Conservation (phyloP, 1,284 basidiomycete species). For the Phylloporus sp. region DNA sequence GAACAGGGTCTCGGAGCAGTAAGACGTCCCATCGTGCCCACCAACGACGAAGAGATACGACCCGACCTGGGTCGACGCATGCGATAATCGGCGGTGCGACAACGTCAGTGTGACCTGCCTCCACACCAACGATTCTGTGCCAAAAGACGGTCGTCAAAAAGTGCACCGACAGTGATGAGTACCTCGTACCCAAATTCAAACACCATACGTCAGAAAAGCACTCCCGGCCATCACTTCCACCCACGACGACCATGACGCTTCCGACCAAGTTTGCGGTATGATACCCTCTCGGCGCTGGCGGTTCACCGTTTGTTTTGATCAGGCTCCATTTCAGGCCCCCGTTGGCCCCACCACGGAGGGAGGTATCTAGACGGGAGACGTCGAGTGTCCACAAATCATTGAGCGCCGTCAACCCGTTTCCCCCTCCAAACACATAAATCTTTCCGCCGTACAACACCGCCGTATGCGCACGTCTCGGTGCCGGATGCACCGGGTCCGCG, state of each 20-base stretch:
- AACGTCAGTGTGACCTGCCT: slow-evolving; percentile 59
- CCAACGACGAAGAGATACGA: slow-evolving; percentile 91
- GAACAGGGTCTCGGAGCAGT: slow-evolving; percentile 79
- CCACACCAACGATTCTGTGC: slow-evolving; percentile 73
- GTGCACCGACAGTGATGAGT: neutral
- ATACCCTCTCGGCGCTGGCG: slow-evolving; percentile 80
- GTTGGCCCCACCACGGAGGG: slow-evolving; percentile 18
- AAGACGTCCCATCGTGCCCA: slow-evolving; percentile 83
- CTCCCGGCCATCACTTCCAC: slow-evolving; percentile 80
- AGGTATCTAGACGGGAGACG: slow-evolving; percentile 44
- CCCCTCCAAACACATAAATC: slow-evolving; percentile 90
- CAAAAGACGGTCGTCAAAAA: slow-evolving; percentile 4
- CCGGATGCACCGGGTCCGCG: slow-evolving; percentile 43
- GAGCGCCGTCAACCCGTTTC: slow-evolving; percentile 86
- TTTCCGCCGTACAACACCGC: slow-evolving; percentile 76
- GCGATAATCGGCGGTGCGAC: slow-evolving; percentile 77
- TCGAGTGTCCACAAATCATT: slow-evolving; percentile 93
- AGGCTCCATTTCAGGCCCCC: slow-evolving; percentile 67
- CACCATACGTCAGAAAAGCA: slow-evolving; percentile 90
- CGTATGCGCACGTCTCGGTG: slow-evolving; percentile 86
- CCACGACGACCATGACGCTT: slow-evolving; percentile 82
- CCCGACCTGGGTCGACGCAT: slow-evolving; percentile 91
- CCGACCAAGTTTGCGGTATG: slow-evolving; percentile 89
- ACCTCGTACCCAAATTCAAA: slow-evolving; percentile 75
- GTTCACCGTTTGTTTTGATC: slow-evolving; percentile 53